Evolutionary conservation across 495 filamentous ascomycete species (phyloP), one percentile per base, ranked within the genome.

Genomic region (Neurospora pannonica): DNA sequence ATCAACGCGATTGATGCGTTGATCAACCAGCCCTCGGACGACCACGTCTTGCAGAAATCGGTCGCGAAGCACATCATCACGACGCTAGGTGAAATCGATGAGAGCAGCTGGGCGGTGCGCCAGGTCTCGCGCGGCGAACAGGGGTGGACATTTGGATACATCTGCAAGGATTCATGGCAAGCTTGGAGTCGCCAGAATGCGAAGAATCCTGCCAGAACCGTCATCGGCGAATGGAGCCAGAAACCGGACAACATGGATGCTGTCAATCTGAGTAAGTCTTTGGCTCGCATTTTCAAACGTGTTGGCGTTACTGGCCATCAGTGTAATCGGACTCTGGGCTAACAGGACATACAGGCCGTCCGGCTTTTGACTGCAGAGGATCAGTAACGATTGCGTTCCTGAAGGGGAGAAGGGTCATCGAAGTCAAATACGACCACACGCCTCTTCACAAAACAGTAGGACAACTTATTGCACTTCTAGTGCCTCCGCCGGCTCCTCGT

Each of bases 301-400:
- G 21, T 11, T 28, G n/a, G 46, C 10, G 48, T 54, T 54, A n/a
- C 3, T 31, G 21, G 9, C 2, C 24, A 31, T 15, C 24, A 28
- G 8, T 10, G 31, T 62, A 1, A 28, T 15, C 13, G 28, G 5
- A 34, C 54, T 21, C 28, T 10, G 69, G 28, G 28, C 21, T 74
- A 38, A 54, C 24, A 13, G n/a, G 2, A 38, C 31, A 24, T 24
- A 19, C 67, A 86, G 84, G 80, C 70, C 85, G 85, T 36, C 85
- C 85, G 39, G 85, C 85, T 0, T 87, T 87, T 71, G 85, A 87
- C 71, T 87, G 85, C 72, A 82, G 85, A 34, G 85, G 85, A 19
- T 82, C 80, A 1, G 73, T 87, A 11, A 81, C 75, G 19, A 83
- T 87, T 43, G 77, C 81, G 5, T 87, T 87, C 72, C 76, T 80